Conservation (phyloP, 2,329 filamentous ascomycete genomes). For the Cladophialophora exuberans region DNA sequence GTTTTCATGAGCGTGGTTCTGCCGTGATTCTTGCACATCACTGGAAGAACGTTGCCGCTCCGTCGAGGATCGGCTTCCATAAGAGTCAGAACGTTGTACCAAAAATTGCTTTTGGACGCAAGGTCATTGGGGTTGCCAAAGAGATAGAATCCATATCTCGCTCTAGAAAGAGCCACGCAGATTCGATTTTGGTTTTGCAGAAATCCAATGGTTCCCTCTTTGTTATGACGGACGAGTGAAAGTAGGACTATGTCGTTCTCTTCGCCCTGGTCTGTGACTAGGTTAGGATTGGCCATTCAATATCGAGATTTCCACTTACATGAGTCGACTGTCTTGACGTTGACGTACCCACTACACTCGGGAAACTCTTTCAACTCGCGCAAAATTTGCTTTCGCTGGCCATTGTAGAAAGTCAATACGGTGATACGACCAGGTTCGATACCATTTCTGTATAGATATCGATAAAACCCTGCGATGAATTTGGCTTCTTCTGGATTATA, state of each 20-base stretch:
- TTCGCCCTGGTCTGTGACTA: constrained; percentile 66
- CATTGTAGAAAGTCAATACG: constrained; percentile 84
- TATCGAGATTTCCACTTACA: constrained; percentile 41
- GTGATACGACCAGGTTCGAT: constrained; percentile 67
- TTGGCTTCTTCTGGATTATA: constrained; percentile 72
- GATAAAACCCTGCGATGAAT: constrained; percentile 74
- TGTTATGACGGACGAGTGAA: constrained; percentile 76
- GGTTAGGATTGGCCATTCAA: constrained; percentile 1
- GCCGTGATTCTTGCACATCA: constrained; percentile 66
- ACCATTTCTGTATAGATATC: constrained; percentile 73
- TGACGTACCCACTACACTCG: constrained; percentile 51
- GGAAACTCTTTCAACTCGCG: constrained; percentile 46
- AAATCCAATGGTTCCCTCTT: constrained; percentile 67
- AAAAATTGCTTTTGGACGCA: constrained; percentile 52
- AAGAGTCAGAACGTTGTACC: constrained; percentile 54
- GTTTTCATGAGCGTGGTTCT: constrained; percentile 54
- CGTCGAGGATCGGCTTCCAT: constrained; percentile 42
- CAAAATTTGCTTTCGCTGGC: constrained; percentile 71
- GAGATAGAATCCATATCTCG: constrained; percentile 77
- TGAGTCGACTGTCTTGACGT: constrained; percentile 80
- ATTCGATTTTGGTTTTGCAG: constrained; percentile 66
- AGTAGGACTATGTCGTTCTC: constrained; percentile 84
- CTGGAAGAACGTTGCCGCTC: constrained; percentile 59
- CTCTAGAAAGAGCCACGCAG: constrained; percentile 69
- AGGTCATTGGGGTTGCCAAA: constrained; percentile 73